Percentiles rank a stretch among this genome's conserved stretches.
These are phyloP conservation scores for Jaltomata sinuosa DNA, from an alignment of 257 asterid species.

Conservation along the genomic window DNA sequence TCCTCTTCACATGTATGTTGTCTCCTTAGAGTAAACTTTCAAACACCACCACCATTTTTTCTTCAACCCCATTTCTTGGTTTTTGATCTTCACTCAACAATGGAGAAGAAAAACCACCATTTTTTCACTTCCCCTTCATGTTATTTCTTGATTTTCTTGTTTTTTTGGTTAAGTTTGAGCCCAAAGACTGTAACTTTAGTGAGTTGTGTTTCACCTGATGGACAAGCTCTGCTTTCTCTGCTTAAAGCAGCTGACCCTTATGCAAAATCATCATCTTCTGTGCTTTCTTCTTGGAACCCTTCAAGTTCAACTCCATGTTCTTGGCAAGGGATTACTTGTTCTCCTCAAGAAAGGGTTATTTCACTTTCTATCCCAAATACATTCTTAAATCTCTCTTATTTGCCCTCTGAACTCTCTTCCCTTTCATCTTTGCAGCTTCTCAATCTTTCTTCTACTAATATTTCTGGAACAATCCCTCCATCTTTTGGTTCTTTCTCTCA, in stretches of 20 bases:
- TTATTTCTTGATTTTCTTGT: constrained; percentile 18
- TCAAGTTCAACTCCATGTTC: constrained; percentile 71
- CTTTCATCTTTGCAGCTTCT: constrained; percentile 75
- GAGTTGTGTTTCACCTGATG: constrained; percentile 60
- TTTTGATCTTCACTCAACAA: constrained; percentile 7
- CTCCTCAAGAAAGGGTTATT: constrained; percentile 77
- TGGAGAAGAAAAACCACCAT: constrained; percentile 23
- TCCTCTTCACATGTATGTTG: constrained; percentile 46
- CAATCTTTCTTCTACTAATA: constrained; percentile 78
- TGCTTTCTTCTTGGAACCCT: constrained; percentile 77
- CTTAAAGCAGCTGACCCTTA: constrained; percentile 47
- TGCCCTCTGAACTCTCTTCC: constrained; percentile 61
- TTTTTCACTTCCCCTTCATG: background rate
- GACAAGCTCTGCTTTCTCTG: constrained; percentile 74
- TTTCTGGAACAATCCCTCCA: constrained; percentile 72
- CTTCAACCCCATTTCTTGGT: background rate
- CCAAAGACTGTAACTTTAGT: constrained; percentile 4
- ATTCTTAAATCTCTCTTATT: constrained; percentile 68
- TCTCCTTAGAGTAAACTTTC: constrained; percentile 23
- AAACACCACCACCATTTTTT: background rate
- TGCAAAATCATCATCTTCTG: constrained; percentile 44
- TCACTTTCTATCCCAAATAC: constrained; percentile 76
- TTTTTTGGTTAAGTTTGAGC: background rate
- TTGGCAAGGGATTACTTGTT: constrained; percentile 88
- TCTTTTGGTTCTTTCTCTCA: constrained; percentile 47